phyloP scores from a whole-genome alignment of 1,284 basidiomycete species.

The Coniophora puteana region DNA sequence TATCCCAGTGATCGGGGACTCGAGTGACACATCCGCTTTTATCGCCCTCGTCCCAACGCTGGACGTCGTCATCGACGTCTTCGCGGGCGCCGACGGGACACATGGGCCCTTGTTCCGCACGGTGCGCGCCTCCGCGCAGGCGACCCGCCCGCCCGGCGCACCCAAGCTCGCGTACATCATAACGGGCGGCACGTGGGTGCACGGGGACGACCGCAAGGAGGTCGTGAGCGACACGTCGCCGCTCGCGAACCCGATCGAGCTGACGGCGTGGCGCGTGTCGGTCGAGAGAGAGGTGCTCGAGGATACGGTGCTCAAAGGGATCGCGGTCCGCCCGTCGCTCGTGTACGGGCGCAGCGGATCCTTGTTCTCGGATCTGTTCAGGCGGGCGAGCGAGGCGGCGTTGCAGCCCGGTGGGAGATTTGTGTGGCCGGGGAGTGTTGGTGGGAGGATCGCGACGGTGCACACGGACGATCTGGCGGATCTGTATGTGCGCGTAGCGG shows the following conservation, averaged over 20 bases:
- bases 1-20: constrained; percentile 41
- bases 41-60: constrained; percentile 31
- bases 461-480: constrained; percentile 53
- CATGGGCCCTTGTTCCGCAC: constrained; percentile 31
- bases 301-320: constrained; percentile 35
- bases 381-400: constrained; percentile 26
- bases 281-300: constrained; percentile 32
- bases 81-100: constrained; percentile 14
- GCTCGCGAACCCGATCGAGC: constrained; percentile 20
- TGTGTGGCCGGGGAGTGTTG: constrained; percentile 35
- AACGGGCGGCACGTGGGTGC: constrained; percentile 47
- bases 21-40: constrained; percentile 33
- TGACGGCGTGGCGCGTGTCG: constrained; percentile 32
- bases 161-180: constrained; percentile 49
- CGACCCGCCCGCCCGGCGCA: constrained; percentile 25
- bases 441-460: constrained; percentile 38
- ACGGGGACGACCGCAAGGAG: constrained; percentile 34
- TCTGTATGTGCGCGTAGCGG: constrained; percentile 40
- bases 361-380: constrained; percentile 34
- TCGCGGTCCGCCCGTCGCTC: constrained; percentile 44
- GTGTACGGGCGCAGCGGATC: constrained; percentile 46
- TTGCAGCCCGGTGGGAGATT: constrained; percentile 32
- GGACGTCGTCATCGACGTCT: constrained; percentile 39
- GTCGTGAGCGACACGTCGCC: constrained; percentile 35
- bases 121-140: constrained; percentile 25